Base-by-base conservation (phyloP, 805 yeast species). In the Cyberlindnera lachancei region DNA sequence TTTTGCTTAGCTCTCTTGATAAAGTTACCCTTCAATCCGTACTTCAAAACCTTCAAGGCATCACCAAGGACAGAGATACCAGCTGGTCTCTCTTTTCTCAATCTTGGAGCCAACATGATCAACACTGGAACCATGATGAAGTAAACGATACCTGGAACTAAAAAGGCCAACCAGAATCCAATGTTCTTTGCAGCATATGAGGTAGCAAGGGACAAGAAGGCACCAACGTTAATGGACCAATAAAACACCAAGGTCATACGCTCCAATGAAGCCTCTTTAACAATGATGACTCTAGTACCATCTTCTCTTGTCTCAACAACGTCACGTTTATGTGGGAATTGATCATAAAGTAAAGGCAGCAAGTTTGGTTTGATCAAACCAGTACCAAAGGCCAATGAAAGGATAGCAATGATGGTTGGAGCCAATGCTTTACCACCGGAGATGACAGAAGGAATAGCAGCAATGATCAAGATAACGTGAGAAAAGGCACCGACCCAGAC, bases 281-380 rank as follows among this genome's bases (percentile, higher is more conserved):
- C 86, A 15, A 70, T 56, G 44, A 80, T 73, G 22, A 81, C 88
- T 29, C 68, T 66, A 50, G 75, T 77, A 36, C 94, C 94, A 18
- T 64, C 51, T 42, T 70, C 68, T 36, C 69, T 60, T 4, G 69
- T 71, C 53, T 66, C 69, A 34, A 83, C 72, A 31, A 68, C 73
- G 41, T 75, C 79, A 44, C 69, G 66, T 36, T 70, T 62, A 52
- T 74, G 70, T 27, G 79, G 76, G 51, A 71, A 75, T 58, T 79
- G 85, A 48, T 79, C 84, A 56, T 86, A 88, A 52, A 83, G 75
- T 52, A 83, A 64, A 5, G 86, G 73, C 19, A 82, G 75, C 64
- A 50, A 40, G 47, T 82, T 81, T 25, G 87, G 67, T 55, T 83
- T 83, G 52, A 83, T 83, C 45, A 86, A 79, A 50, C 92, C 92